Evolutionary conservation across 345 rosid genomes (phyloP), one percentile per base, ranked within the genome.

Genomic region (Sonneratia alba): DNA sequence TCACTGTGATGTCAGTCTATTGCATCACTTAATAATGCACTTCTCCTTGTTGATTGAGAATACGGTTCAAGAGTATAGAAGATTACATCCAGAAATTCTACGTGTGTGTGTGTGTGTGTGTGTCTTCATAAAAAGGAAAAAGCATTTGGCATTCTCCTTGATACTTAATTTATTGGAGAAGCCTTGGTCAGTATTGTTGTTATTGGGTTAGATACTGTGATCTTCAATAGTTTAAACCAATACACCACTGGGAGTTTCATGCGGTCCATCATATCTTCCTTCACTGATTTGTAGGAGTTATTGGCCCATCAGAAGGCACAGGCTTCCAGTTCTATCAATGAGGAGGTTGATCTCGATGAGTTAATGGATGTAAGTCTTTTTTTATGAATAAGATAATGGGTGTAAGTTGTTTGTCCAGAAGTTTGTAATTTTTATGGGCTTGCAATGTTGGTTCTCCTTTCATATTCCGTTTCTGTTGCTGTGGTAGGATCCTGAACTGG

Each of bases 271-370:
- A 9, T 43, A 22, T 68, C 55, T 68, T 45, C 34, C 14, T 78
- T 36, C 59, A 61, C 24, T 83, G 59, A 32, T 77, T 67, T 62
- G 53, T 78, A 94, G 97, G 96, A 88, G 77, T 7, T 91, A 68
- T 76, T 87, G 78, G 84, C 89, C 59, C 91, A 92, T 74, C 90
- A 80, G 69, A 94, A 94, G 82, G 78, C 85, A 1, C 89, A 77
- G 71, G 45, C 87, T 36, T 91, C 92, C 2, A 82, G 77, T 72
- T 87, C 89, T 70, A 75, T 55, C 36, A 82, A 89, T 42, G 76
- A 83, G 62, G 97, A 92, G 81, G 85, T 95, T 75, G 97, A 92
- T 75, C 93, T 95, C 62, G 97, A 92, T 78, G 97, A 95, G 48
- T 87, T 95, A 72, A 92, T 95, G 93, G 99, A 94, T 83, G 98